These are phyloP conservation scores for Paecilomyces niveus DNA, from an alignment of 2,329 filamentous ascomycete genomes.

Conservation along the genomic window DNA sequence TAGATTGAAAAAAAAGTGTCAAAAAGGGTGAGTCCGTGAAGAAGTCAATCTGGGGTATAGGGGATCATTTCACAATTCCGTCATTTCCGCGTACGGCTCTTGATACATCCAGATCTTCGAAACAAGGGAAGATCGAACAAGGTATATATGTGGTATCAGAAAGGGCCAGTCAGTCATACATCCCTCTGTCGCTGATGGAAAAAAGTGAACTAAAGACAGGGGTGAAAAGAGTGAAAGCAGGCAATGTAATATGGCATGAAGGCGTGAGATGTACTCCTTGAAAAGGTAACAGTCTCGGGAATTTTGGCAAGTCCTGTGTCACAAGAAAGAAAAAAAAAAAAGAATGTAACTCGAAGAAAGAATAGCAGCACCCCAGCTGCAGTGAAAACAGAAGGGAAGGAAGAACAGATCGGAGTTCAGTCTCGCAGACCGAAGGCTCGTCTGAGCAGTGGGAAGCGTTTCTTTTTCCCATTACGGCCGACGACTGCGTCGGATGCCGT, in stretches of 20 bases:
- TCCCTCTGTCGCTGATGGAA: neutral
- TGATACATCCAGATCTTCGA: neutral
- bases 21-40: neutral
- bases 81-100: neutral
- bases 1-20: neutral
- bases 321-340: neutral
- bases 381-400: neutral
- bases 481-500: conserved; percentile 22
- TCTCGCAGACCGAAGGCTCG: conserved; percentile 38
- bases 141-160: neutral
- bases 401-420: conserved; percentile 7
- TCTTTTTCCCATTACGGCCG: conserved; percentile 35
- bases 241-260: neutral
- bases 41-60: neutral
- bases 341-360: neutral
- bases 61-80: neutral
- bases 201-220: neutral
- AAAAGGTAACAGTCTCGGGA: neutral
- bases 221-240: neutral
- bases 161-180: neutral
- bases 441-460: conserved; percentile 37
- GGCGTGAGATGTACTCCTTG: neutral
- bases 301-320: neutral
- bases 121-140: neutral
- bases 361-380: neutral